Evolutionary conservation across 495 filamentous ascomycete species (phyloP).

Genomic region (Xylaria grammica): DNA sequence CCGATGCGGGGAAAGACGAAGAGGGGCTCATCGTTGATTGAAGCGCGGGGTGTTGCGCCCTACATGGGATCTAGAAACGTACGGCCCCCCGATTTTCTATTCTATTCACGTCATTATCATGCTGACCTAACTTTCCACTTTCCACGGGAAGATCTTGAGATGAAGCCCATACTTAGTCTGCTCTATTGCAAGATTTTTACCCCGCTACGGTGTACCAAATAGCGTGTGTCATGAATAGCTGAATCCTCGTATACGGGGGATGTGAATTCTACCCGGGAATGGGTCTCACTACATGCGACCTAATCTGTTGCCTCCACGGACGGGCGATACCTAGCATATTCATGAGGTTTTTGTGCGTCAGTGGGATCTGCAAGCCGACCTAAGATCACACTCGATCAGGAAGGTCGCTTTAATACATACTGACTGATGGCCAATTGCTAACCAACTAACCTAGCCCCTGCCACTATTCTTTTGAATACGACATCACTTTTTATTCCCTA

Average conservation of each 20-base stretch:
- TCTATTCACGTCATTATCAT: not conserved
- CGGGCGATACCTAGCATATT: too few relatives aligned
- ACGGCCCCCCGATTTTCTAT: not conserved
- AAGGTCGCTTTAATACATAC: conserved; percentile 17
- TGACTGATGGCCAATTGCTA: conserved; percentile 1
- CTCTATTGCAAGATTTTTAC: too few relatives aligned
- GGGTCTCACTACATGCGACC: not conserved
- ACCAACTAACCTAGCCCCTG: not conserved
- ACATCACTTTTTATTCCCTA: conserved; percentile 8
- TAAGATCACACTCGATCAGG: conserved; percentile 20
- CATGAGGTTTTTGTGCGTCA: not conserved
- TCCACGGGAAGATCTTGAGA: too few relatives aligned
- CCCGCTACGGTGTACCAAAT: too few relatives aligned
- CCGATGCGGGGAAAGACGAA: conserved; percentile 6
- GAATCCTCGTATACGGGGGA: not conserved
- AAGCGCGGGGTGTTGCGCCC: not conserved
- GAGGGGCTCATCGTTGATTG: not conserved
- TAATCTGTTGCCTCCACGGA: not conserved
- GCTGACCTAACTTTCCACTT: not conserved
- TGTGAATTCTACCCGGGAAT: not conserved
- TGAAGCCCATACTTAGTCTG: too few relatives aligned
- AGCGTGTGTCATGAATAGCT: too few relatives aligned
- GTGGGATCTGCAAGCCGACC: conserved; percentile 13
- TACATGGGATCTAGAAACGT: too few relatives aligned
- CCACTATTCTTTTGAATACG: not conserved